Evolutionary conservation across 2,329 filamentous ascomycete species (phyloP).

Genomic region (Calonectria pteridis): DNA sequence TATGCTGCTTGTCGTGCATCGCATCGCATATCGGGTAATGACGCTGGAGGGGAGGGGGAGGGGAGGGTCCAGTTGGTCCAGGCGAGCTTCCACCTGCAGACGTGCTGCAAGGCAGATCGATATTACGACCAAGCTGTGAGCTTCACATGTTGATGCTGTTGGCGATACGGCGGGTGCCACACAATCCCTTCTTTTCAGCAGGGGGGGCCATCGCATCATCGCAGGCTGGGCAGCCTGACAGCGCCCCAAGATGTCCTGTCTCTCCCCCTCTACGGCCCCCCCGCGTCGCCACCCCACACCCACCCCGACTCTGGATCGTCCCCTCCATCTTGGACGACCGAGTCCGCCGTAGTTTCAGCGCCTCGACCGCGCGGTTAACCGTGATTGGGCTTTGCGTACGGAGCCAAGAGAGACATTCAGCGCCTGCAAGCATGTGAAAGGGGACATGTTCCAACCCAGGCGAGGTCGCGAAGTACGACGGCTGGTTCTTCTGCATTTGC

Average conservation of each 20-base stretch:
- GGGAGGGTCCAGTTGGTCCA: slow-evolving; percentile 5
- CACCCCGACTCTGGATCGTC: slow-evolving; percentile 11
- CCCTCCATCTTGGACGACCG: slow-evolving; percentile 2
- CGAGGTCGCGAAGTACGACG: neutral
- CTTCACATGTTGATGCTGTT: slow-evolving; percentile 13
- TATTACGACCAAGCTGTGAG: slow-evolving; percentile 5
- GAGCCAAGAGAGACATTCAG: neutral
- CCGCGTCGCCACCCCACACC: slow-evolving; percentile 3
- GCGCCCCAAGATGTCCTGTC: slow-evolving; percentile 6
- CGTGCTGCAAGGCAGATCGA: slow-evolving; percentile 29
- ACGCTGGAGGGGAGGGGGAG: neutral
- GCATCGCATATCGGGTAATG: neutral
- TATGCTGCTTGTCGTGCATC: slow-evolving; percentile 24
- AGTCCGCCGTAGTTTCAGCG: slow-evolving; percentile 18
- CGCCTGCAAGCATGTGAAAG: slow-evolving; percentile 17
- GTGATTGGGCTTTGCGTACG: slow-evolving; percentile 9
- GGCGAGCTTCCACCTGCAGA: slow-evolving; percentile 11
- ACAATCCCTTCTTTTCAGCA: neutral
- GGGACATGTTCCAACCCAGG: neutral
- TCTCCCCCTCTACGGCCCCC: neutral
- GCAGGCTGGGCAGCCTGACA: neutral
- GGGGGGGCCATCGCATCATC: neutral
- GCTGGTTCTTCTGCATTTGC: neutral
- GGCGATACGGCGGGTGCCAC: neutral
- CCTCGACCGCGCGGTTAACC: slow-evolving; percentile 12